A percentile compares a stretch with the other conserved stretches of the same genome.
These are phyloP conservation scores for Debaryomyces subglobosus DNA, from an alignment of 1,139 yeast species.

Conservation along the genomic window DNA sequence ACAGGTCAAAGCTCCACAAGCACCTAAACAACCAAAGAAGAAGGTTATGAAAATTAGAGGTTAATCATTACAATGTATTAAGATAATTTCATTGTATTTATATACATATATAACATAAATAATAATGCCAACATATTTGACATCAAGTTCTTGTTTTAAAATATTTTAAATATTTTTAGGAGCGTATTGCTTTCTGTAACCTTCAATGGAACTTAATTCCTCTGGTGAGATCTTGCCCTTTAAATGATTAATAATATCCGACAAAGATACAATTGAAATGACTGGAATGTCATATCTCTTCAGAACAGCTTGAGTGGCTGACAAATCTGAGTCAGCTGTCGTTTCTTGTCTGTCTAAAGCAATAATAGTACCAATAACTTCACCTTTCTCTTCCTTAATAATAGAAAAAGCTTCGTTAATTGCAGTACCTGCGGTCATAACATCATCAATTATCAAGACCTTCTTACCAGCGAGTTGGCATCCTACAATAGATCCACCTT, in stretches of 20 bases:
- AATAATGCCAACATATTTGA: background rate
- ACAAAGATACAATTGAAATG: conserved; percentile 73
- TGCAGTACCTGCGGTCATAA: conserved; percentile 98
- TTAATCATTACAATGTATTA: conserved; percentile 13
- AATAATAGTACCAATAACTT: conserved; percentile 76
- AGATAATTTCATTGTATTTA: background rate
- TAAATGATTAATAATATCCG: conserved; percentile 71
- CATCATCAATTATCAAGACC: conserved; percentile 89
- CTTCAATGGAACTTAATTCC: conserved; percentile 57
- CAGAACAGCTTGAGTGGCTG: conserved; percentile 83
- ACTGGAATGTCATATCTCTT: conserved; percentile 80
- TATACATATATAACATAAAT: conserved; percentile 1
- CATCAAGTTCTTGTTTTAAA: background rate
- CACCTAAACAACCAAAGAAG: conserved; percentile 54
- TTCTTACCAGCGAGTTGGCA: conserved; percentile 69
- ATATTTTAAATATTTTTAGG: conserved; percentile 28
- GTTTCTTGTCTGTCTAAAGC: conserved; percentile 96
- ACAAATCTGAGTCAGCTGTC: conserved; percentile 63
- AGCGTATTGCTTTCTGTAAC: conserved; percentile 58
- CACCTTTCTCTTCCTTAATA: conserved; percentile 70
- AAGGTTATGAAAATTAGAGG: conserved; percentile 54
- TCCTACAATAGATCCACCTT: conserved; percentile 96
- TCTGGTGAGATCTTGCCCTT: conserved; percentile 54
- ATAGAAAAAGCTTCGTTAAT: conserved; percentile 90
- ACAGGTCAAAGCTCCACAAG: conserved; percentile 34